A percentile compares a stretch with the other conserved stretches of the same genome.
Evolutionary conservation across 305 asterid genomes (phyloP).

Genomic region (Rubia occidens): DNA sequence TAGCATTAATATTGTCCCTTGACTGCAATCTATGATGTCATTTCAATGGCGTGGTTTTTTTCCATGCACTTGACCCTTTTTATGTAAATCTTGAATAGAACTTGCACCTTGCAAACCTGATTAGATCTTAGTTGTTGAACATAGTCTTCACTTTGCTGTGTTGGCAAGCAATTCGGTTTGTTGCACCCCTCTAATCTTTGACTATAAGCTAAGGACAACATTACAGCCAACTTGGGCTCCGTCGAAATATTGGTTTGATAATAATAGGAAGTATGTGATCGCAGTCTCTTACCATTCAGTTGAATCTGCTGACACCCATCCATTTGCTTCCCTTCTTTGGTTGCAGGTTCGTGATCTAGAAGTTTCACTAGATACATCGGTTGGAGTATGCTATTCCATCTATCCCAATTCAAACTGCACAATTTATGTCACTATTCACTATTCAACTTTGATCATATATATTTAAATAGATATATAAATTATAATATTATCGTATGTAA

Average conservation of each 20-base stretch:
- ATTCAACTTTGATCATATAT: too few relatives aligned
- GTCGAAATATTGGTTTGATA: neutral
- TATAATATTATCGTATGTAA: too few relatives aligned
- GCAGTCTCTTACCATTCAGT: neutral
- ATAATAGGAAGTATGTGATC: neutral
- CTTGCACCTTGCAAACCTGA: neutral
- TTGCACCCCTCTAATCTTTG: too few relatives aligned
- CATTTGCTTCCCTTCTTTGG: neutral
- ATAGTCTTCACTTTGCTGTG: too few relatives aligned
- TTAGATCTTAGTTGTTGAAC: neutral
- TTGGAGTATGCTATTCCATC: neutral
- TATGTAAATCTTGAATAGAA: neutral
- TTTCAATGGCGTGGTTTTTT: neutral
- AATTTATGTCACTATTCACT: too few relatives aligned
- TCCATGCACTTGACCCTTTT: neutral
- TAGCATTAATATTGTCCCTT: neutral
- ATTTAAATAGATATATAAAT: too few relatives aligned
- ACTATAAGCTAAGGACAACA: too few relatives aligned
- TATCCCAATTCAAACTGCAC: too few relatives aligned
- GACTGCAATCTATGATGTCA: neutral
- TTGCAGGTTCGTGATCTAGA: constrained; percentile 11
- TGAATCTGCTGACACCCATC: neutral
- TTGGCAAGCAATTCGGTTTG: neutral
- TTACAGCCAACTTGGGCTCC: neutral
- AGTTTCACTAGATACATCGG: neutral